These are phyloP conservation scores for Quillaja saponaria DNA, from an alignment of 306 rosid genomes.

Conservation along the genomic window DNA sequence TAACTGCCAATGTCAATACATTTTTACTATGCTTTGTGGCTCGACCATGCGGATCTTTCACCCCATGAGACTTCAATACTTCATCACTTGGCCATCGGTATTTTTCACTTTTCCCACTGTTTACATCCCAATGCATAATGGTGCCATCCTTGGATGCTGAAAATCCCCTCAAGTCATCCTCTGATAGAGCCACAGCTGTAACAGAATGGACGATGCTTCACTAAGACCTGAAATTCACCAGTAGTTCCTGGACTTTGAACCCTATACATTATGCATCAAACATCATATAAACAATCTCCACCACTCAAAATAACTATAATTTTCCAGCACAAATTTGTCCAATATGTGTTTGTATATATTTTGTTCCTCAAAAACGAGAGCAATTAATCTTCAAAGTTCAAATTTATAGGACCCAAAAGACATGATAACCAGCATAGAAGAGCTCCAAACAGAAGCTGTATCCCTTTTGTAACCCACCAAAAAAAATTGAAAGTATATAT, in stretches of 20 bases:
- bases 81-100: slow-evolving; percentile 76
- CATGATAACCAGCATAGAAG: too few species aligned
- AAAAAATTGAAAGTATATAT: too few species aligned
- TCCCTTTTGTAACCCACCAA: too few species aligned
- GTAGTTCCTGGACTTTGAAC: slow-evolving; percentile 53
- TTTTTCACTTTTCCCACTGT: slow-evolving; percentile 70
- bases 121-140: slow-evolving; percentile 88
- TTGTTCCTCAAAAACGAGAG: background rate
- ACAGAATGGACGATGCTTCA: slow-evolving; percentile 79
- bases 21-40: slow-evolving; percentile 71
- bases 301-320: background rate
- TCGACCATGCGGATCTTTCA: slow-evolving; percentile 75
- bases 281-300: background rate
- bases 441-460: too few species aligned
- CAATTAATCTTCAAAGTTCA: background rate
- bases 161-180: slow-evolving; percentile 81
- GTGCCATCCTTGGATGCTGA: slow-evolving; percentile 92
- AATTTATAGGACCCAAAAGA: background rate
- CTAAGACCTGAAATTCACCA: slow-evolving; percentile 59
- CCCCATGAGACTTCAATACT: slow-evolving; percentile 71
- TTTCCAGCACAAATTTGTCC: background rate
- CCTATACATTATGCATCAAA: slow-evolving; percentile 39
- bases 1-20: slow-evolving; percentile 68
- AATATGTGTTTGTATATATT: background rate
- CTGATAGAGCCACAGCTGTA: slow-evolving; percentile 77